These are phyloP conservation scores for Mycosarcoma maydis DNA, from an alignment of 1,284 basidiomycete genomes.

Conservation along the genomic window DNA sequence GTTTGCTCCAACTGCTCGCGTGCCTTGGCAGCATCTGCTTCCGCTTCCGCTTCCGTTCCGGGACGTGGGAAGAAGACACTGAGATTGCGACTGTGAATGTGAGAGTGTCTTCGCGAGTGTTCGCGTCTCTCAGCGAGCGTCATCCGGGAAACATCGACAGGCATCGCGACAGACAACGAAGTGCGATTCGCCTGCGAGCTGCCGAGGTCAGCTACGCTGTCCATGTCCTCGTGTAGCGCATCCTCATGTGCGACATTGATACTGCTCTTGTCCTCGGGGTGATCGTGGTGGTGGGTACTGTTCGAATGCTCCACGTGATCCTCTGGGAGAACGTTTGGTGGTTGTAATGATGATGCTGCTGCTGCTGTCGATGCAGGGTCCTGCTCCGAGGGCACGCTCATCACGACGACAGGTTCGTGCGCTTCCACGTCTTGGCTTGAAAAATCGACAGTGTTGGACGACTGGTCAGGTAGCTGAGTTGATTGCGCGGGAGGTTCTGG, in stretches of 20 bases:
- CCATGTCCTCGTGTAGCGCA: constrained; percentile 38
- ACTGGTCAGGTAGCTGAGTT: not conserved
- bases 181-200: constrained; percentile 2
- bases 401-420: not conserved
- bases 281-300: not conserved
- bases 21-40: constrained; percentile 40
- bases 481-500: constrained; percentile 17
- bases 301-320: not conserved
- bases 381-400: constrained; percentile 1
- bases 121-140: constrained; percentile 57
- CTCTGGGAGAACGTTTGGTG: not conserved
- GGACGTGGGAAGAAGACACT: constrained; percentile 65
- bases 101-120: constrained; percentile 60
- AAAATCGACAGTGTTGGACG: not conserved
- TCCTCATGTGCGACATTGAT: constrained; percentile 22
- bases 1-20: constrained; percentile 29
- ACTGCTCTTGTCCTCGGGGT: not conserved
- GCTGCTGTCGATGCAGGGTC: not conserved
- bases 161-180: not conserved
- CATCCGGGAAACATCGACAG: constrained; percentile 45
- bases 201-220: constrained; percentile 34
- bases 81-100: constrained; percentile 60
- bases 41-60: constrained; percentile 59
- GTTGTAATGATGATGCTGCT: not conserved
- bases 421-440: not conserved